Base-by-base conservation (phyloP, 1,139 yeast species). In the Yamadazyma blattariae region DNA sequence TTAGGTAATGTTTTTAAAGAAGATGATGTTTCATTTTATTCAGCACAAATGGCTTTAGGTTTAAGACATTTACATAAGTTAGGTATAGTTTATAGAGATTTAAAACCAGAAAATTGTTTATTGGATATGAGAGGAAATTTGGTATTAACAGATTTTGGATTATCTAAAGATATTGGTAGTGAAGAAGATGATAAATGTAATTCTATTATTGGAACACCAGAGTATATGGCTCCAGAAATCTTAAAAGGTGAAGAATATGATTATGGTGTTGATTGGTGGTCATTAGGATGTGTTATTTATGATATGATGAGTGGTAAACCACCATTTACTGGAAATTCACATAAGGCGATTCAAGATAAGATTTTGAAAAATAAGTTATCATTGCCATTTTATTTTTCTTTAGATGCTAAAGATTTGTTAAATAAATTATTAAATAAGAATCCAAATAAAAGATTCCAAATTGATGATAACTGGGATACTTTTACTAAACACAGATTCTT, bases 231-330 rank as follows among this genome's bases (percentile, higher is more conserved):
- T 3, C 67, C 67, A 1, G 67, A 62, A 36, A 52, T 62, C 25
- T 46, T 62, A 31, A 54, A 54, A 40, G 67, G 67, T 3, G 62
- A 61, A 27, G 45, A 49, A 12, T 61, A 61, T 34, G 61, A 51
- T 27, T 60, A 50, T 39, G 51, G 52, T 7, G 67, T 61, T 5
- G 67, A 61, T 42, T 61, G 67, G 67, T 61, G 67, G 67, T 61
- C 65, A 29, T 46, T 61, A 33, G 67, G 67, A 3, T 59, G 65
- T 35, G 67, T 61, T 15, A 67, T 90, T 18, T 90, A 85, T 55
- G 97, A 90, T 59, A 86, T 96, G 42, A 74, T 90, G 50, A 87
- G 89, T 35, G 97, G 97, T 1, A 74, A 81, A 34, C 96, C 97
- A 0, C 97, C 97, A 2, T 89, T 87, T 55, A 85, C 95, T 0